Percentiles rank a stretch among this genome's conserved stretches.
Evolutionary conservation across 2,329 filamentous ascomycete genomes (phyloP).

Genomic region (Trichophyton equinum): DNA sequence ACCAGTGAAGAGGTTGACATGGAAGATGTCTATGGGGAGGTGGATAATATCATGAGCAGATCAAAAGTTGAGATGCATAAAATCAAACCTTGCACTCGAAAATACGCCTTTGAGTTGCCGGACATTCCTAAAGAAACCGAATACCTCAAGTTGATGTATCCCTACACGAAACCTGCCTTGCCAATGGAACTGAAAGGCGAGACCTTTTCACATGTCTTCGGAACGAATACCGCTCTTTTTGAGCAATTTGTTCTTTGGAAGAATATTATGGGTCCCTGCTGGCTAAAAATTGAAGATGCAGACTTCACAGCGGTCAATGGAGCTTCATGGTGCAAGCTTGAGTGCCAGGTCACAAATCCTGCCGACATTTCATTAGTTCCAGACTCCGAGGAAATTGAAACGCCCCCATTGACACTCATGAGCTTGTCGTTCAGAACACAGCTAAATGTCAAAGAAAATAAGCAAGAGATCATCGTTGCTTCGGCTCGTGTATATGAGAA

Average conservation of each 20-base stretch:
- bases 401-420: constrained; percentile 89
- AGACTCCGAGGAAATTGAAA: constrained; percentile 69
- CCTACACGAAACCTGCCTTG: constrained; percentile 70
- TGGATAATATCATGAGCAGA: constrained; percentile 76
- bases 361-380: constrained; percentile 58
- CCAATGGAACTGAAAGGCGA: constrained; percentile 62
- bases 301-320: constrained; percentile 79
- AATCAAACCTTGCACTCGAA: constrained; percentile 77
- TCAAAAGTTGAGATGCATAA: constrained; percentile 82
- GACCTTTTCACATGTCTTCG: constrained; percentile 90
- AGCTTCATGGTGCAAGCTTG: constrained; percentile 92
- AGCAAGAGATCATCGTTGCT: constrained; percentile 85
- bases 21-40: constrained; percentile 79
- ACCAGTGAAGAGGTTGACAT: constrained; percentile 72
- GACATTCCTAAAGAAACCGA: constrained; percentile 77
- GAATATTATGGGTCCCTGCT: constrained; percentile 97
- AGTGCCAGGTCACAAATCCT: constrained; percentile 69
- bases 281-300: constrained; percentile 79
- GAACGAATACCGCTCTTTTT: constrained; percentile 83
- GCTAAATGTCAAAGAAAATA: constrained; percentile 85
- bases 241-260: constrained; percentile 99
- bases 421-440: constrained; percentile 77
- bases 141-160: constrained; percentile 92
- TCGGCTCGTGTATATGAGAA: constrained; percentile 90
- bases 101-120: constrained; percentile 89